phyloP scores from a whole-genome alignment of 345 rosid species.

The Brassica juncea region DNA sequence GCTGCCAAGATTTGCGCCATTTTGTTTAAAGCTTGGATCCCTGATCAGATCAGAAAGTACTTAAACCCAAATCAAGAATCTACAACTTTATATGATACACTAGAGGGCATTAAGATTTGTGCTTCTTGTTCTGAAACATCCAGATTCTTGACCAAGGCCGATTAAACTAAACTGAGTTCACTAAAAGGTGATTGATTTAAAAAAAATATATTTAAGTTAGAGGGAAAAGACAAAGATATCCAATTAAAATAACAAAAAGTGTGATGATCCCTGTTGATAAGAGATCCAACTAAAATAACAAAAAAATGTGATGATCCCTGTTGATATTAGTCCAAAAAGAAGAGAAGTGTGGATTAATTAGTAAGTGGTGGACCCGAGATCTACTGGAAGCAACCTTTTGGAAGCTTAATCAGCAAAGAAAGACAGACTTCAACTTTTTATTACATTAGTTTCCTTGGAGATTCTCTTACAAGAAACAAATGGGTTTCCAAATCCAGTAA shows the following conservation, averaged over 20 bases:
- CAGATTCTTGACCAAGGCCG: conserved; percentile 21
- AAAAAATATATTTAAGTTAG: conserved; percentile 2
- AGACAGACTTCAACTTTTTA: conserved; percentile 28
- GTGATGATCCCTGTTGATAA: conserved; percentile 18
- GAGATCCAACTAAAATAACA: not conserved
- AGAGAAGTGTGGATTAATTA: conserved; percentile 24
- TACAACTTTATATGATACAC: not conserved
- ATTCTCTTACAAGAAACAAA: conserved; percentile 33
- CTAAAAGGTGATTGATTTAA: not conserved
- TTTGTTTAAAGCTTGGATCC: conserved; percentile 28
- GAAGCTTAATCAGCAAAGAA: conserved; percentile 15
- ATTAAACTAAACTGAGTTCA: conserved; percentile 17
- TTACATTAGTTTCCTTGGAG: not conserved
- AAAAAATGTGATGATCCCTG: conserved; percentile 25
- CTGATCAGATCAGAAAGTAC: conserved; percentile 30
- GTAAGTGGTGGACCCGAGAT: conserved; percentile 37
- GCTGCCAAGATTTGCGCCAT: conserved; percentile 95
- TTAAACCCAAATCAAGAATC: conserved; percentile 15
- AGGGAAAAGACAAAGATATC: conserved; percentile 30
- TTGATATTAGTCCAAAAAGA: not conserved
- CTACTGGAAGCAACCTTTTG: conserved; percentile 7
- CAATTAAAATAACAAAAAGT: conserved; percentile 31
- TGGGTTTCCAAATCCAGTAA: conserved; percentile 22
- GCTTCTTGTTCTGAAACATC: not conserved
- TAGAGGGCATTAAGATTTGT: not conserved